Evolutionary conservation across 2,329 filamentous ascomycete species (phyloP), one percentile per base, ranked within the genome.

Genomic region (Beauveria sp.): DNA sequence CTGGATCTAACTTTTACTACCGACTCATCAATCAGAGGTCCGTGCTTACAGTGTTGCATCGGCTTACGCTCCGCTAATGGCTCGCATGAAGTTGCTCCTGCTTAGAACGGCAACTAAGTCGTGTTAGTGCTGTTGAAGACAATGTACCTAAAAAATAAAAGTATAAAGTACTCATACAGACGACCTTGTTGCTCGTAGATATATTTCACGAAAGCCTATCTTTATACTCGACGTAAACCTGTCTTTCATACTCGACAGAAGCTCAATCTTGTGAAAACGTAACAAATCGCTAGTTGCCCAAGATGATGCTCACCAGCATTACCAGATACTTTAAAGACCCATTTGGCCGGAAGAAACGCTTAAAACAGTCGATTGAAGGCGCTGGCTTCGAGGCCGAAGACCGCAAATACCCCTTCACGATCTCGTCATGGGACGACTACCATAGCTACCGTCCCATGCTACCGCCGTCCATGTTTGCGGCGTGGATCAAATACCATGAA

Each of bases 381-480:
- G 28, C 9, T 18, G 58, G 58, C 5, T 60, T 54, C 18, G 58
- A 60, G 42, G 20, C 59, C 2, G 59, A 61, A 26, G 46, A 61
- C 45, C 34, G 40, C 45, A 56, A 56, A 30, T 61, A 61, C 24
- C 59, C 59, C 2, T 61, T 61, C 46, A 61, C 59, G 24, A 57
- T 61, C 14, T 53, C 59, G 20, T 56, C 59, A 26, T 61, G 59
- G 59, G 52, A 45, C 40, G 59, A 51, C 59, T 61, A 61, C 46
- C 52, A 56, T 24, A 52, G 24, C 20, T 57, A 51, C 16, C 43
- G 59, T 5, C 59, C 59, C 16, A 43, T 24, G 53, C 52, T 61
- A 18, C 59, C 59, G n/a, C 38, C 45, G 24, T 56, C 59, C 59
- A 61, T 61, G 59, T 61, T 61, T 46, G 52, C 52, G 12, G 22